Evolutionary conservation across 495 filamentous ascomycete species (phyloP), one percentile per base, ranked within the genome.

Genomic region (Melanomma pulvis-pyrius): DNA sequence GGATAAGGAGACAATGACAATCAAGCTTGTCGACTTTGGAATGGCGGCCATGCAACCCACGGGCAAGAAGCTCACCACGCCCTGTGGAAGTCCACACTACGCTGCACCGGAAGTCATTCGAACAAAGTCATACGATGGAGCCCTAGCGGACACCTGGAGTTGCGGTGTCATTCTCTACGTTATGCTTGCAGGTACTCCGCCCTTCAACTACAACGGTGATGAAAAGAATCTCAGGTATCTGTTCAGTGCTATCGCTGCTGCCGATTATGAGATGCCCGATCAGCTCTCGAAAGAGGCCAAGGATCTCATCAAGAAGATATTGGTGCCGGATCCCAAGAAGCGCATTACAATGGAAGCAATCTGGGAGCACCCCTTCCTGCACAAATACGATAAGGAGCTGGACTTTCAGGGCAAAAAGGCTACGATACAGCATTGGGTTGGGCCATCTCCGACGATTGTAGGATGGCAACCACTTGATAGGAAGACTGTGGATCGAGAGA

Each of bases 1-100:
- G 28, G 90, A 92, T 61, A 76, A 75, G 6, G 76, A 86, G 13
- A 81, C 82, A 24, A 41, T 70, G 39, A 86, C 90, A 48, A 82
- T 97, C 75, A 98, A 98, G 76, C 85, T 99, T 39, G 93, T 91
- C 32, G 94, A 99, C 75, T 99, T 98, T 75, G 93, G 94, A 19
- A 96, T 99, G 92, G 94, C 96, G 19, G 92, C 92, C 13, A 78
- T 98, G 29, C 93, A 97, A 67, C 93, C 96, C 28, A 79, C 82
- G 15, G 84, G 83, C 25, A 85, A 90, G 67, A 86, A 85, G 77
- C 81, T 99, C 36, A 88, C 82, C 39, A 96, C 93, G 0, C 91
- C 93, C 1, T 99, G 94, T 72, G 94, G 94, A 46, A 98, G 96
- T 63, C 93, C 93, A 4, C 94, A 98, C 76, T 98, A 98, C 70